Base-by-base conservation (phyloP, 2,329 filamentous ascomycete species). In the Catunica adiposa region DNA sequence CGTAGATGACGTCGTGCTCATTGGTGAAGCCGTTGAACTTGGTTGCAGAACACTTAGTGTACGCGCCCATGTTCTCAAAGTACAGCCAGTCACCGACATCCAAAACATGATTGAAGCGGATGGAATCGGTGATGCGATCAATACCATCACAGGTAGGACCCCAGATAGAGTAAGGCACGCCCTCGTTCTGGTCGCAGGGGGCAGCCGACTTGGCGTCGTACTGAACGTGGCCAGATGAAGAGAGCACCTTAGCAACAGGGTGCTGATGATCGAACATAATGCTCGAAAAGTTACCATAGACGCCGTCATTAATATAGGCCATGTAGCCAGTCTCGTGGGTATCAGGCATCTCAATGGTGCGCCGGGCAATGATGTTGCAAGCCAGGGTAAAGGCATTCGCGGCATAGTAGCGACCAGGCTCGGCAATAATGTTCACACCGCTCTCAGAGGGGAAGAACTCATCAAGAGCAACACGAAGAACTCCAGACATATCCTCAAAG, bases 231-330 rank as follows among this genome's bases (percentile, higher is more conserved):
- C 75, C 69, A 59, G 76, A 73, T 20, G 76, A 73, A 61, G 81
- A 83, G 55, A 98, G 75, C 58, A 97, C 78, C 69, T 85, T 86
- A 56, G 90, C 87, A 48, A 85, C 71, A 1, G 92, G 92, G 64
- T 94, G 79, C 75, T 98, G 92, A 70, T 97, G 92, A 66, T 97
- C 92, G 68, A 96, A 98, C 75, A 97, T 95, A 76, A 97, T 97
- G 79, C 89, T 94, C 62, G 88, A 94, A 67, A 98, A 97, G 73
- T 97, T 97, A 64, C 92, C 92, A 66, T 98, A 98, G 55, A 97
- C 84, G 26, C 92, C 92, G 63, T 98, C 92, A 67, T 98, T 98
- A 67, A 97, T 74, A 68, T 98, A 98, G 50, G 96, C 73, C 92
- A 97, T 98, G 76, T 94, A 96, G 62, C 83, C 86, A 59, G 80